Conservation (phyloP, 331 rosid genomes). For the Phaseolus coccineus region DNA sequence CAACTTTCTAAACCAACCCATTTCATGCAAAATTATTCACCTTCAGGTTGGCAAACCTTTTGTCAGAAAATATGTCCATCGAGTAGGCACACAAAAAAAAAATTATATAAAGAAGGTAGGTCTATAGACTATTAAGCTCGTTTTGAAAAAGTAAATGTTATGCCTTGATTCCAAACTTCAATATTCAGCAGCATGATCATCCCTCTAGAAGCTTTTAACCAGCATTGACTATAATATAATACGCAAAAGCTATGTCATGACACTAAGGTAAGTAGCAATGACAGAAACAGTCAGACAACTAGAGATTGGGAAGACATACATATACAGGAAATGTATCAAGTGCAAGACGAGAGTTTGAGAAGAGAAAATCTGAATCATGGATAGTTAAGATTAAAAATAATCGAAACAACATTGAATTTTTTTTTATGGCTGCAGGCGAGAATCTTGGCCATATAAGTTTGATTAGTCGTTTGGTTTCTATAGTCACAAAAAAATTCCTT, state of each 20-base stretch:
- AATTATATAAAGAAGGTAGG: conserved; percentile 16
- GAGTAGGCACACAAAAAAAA: conserved; percentile 22
- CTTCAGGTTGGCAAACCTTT: conserved; percentile 40
- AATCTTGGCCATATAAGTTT: background rate
- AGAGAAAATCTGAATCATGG: background rate
- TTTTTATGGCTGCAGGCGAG: background rate
- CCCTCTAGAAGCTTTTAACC: conserved; percentile 18
- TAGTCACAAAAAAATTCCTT: too few relatives aligned
- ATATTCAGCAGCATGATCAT: conserved; percentile 17
- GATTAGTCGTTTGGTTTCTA: too few relatives aligned
- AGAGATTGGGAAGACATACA: background rate
- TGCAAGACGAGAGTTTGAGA: background rate
- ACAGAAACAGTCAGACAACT: background rate
- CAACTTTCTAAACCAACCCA: conserved; percentile 87
- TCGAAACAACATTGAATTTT: background rate
- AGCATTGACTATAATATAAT: conserved; percentile 9
- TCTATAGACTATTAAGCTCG: background rate
- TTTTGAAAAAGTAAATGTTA: conserved; percentile 7
- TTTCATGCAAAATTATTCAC: conserved; percentile 44
- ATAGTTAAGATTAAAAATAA: background rate
- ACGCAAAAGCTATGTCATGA: background rate
- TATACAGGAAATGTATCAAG: background rate
- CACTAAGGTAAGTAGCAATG: background rate
- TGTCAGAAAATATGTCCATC: conserved; percentile 52
- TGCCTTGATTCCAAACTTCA: conserved; percentile 25